Conservation (phyloP, 768 basidiomycete species). For the Sistotremastrum niveocremeum region DNA sequence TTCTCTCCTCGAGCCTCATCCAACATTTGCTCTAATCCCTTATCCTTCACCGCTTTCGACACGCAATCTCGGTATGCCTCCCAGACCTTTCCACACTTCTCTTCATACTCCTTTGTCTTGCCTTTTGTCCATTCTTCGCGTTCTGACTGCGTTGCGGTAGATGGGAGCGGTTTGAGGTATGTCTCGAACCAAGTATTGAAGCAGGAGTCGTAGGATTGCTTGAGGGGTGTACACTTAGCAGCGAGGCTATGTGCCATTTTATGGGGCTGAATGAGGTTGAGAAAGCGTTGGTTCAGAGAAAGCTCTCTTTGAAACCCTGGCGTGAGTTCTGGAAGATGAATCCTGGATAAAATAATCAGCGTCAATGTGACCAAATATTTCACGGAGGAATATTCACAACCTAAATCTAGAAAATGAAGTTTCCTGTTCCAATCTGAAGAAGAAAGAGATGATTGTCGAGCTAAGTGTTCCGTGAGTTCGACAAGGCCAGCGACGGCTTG, state of each 20-base stretch:
- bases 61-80: constrained; percentile 67
- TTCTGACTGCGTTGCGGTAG: constrained; percentile 21
- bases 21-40: constrained; percentile 61
- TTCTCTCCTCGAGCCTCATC: constrained; percentile 73
- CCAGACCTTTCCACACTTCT: constrained; percentile 77
- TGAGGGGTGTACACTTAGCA: constrained; percentile 77
- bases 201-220: constrained; percentile 82
- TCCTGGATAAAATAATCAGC: no score
- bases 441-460: no score
- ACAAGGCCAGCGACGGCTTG: no score
- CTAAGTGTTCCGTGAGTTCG: no score
- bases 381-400: no score
- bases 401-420: no score
- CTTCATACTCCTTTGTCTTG: constrained; percentile 82
- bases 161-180: constrained; percentile 68
- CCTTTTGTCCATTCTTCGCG: constrained; percentile 51
- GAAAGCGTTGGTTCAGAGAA: no score
- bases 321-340: no score
- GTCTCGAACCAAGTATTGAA: constrained; percentile 98
- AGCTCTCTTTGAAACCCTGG: no score
- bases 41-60: constrained; percentile 67
- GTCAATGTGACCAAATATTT: no score
- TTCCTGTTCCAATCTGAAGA: no score
- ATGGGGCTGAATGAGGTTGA: no score
- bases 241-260: constrained; percentile 71